phyloP scores from a whole-genome alignment of 1,284 basidiomycete genomes.

The Sanguinoderma infundibulare region DNA sequence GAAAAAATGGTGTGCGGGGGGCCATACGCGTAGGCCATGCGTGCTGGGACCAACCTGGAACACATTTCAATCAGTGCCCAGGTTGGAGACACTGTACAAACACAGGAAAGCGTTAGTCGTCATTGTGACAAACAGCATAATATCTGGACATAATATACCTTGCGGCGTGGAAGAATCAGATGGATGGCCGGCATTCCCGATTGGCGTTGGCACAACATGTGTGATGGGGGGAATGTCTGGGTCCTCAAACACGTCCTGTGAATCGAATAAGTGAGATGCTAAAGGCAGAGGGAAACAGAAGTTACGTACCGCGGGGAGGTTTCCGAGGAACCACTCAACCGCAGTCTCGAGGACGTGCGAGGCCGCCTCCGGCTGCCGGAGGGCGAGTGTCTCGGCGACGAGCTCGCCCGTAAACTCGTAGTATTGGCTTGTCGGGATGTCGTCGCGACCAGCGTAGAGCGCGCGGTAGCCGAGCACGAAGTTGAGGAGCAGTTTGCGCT shows the following conservation, averaged over 20 bases:
- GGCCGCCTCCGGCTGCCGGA: neutral
- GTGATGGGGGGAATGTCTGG: too few species aligned
- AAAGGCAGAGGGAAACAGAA: neutral
- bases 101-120: too few species aligned
- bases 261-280: neutral
- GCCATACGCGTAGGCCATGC: too few species aligned
- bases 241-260: neutral
- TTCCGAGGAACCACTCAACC: neutral
- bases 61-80: too few species aligned
- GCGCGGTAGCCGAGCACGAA: neutral
- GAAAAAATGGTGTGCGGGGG: too few species aligned
- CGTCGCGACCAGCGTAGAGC: neutral
- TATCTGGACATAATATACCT: too few species aligned
- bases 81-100: too few species aligned
- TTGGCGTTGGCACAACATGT: too few species aligned
- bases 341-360: neutral
- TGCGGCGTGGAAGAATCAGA: too few species aligned
- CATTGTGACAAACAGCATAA: too few species aligned
- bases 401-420: neutral
- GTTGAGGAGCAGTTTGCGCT: neutral
- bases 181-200: too few species aligned
- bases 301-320: neutral
- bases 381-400: neutral
- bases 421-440: neutral
- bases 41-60: too few species aligned